phyloP scores from a whole-genome alignment of 2,329 filamentous ascomycete species.

The Ceratocystis ficicola region DNA sequence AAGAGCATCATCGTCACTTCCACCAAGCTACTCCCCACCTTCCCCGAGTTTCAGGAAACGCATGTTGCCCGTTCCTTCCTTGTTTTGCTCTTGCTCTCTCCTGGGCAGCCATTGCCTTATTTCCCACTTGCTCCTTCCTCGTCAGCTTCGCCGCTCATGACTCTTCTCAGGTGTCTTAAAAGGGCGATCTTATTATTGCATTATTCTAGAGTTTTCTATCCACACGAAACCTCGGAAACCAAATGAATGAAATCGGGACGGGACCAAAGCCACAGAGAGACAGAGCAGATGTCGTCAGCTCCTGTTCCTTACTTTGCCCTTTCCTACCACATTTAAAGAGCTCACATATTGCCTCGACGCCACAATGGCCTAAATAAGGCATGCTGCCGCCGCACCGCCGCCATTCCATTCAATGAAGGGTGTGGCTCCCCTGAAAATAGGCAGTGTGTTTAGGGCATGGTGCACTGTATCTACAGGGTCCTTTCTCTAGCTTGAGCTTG shows the following conservation, averaged over 20 bases:
- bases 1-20: not conserved
- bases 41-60: conserved; percentile 4
- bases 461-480: not conserved
- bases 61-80: not conserved
- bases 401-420: not conserved
- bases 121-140: not conserved
- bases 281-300: not conserved
- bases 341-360: not conserved
- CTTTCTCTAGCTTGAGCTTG: not conserved
- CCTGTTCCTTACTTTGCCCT: not conserved
- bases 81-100: not conserved
- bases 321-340: not conserved
- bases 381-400: conserved; percentile 1
- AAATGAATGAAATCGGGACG: no score
- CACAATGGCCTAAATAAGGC: not conserved
- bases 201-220: conserved; percentile 6
- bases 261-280: not conserved
- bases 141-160: no score
- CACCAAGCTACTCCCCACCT: not conserved
- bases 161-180: no score
- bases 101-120: not conserved
- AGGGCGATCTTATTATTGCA: not conserved
- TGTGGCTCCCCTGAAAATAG: not conserved
- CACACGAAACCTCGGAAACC: not conserved
- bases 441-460: not conserved